Conservation (phyloP, 257 asterid species). For the Cinchona pubescens region DNA sequence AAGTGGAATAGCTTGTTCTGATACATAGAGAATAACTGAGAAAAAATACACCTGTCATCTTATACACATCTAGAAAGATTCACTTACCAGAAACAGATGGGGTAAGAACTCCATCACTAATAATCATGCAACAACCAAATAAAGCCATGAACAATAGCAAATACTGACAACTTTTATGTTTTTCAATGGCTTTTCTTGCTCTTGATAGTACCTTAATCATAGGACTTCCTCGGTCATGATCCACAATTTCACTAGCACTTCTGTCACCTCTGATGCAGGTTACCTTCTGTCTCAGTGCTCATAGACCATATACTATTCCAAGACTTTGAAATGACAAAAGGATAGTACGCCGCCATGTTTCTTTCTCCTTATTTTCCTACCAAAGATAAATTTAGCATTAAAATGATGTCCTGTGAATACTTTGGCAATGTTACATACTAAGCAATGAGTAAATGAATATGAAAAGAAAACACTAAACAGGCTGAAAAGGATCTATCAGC, state of each 20-base stretch:
- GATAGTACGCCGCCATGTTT: slow-evolving; percentile 54
- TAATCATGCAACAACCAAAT: slow-evolving; percentile 88
- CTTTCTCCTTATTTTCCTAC: slow-evolving; percentile 33
- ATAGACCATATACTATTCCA: slow-evolving; percentile 89
- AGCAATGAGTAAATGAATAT: neutral
- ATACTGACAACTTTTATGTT: slow-evolving; percentile 66
- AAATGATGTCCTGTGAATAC: neutral
- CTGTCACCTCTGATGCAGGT: too few relatives aligned
- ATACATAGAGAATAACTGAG: neutral
- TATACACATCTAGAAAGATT: too few relatives aligned
- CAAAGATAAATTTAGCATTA: neutral
- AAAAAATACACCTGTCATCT: too few relatives aligned
- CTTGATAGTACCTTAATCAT: slow-evolving; percentile 51
- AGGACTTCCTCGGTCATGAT: slow-evolving; percentile 43
- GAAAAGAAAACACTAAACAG: neutral
- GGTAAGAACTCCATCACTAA: slow-evolving; percentile 80
- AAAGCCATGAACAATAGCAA: slow-evolving; percentile 68
- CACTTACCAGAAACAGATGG: slow-evolving; percentile 89
- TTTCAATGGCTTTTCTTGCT: slow-evolving; percentile 65
- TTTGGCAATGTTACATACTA: neutral
- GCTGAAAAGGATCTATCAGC: neutral
- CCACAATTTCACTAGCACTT: slow-evolving; percentile 43
- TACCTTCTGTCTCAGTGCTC: slow-evolving; percentile 63
- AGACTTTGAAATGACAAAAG: slow-evolving; percentile 87
- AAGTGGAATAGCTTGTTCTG: neutral